Evolutionary conservation across 805 yeast species (phyloP), one percentile per base, ranked within the genome.

Genomic region (Torulaspora delbrueckii): DNA sequence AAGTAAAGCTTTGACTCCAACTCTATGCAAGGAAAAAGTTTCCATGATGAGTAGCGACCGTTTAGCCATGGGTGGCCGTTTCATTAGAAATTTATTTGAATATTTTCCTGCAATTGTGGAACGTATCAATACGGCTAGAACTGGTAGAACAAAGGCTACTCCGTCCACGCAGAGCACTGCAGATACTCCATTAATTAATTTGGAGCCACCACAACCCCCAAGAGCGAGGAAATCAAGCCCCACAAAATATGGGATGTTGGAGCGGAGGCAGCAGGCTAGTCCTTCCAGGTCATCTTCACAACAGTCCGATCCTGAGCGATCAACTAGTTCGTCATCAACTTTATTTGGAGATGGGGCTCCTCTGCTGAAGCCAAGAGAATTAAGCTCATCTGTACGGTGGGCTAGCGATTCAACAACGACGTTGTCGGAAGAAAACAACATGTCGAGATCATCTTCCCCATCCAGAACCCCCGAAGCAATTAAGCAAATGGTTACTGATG

Each of bases 21-120:
- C 83, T 10, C 53, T 84, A 26, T 74, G 82, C 45, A 82, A 82
- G 36, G 77, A 76, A 52, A 66, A 65, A 27, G 57, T 70, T 3
- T 68, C 74, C 3, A 54, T 67, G 19, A 61, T 62, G 45, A 74
- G 71, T 47, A 70, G 72, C 34, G 80, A 79, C 50, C 65, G 71
- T 37, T 52, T 74, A 6, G 68, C 76, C 6, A 70, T 82, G 13
- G 79, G 82, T 1, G 69, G 72, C 19, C 66, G 86, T 39, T 78
- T 76, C 46, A 63, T 81, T 16, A 74, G 72, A 44, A 79, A 77
- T 48, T 52, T 82, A 5, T 55, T 83, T 32, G 77, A 71, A 27
- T 59, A 70, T 53, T 84, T 84, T 81, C 60, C 56, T 2, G 51
- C 53, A 4, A 61, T 77, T 9, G 40, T 51, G 43, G 31, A 52